A percentile compares a stretch with the other conserved stretches of the same genome.
These are phyloP conservation scores for Teunomyces aglyptinius DNA, from an alignment of 805 yeast species.

Conservation along the genomic window DNA sequence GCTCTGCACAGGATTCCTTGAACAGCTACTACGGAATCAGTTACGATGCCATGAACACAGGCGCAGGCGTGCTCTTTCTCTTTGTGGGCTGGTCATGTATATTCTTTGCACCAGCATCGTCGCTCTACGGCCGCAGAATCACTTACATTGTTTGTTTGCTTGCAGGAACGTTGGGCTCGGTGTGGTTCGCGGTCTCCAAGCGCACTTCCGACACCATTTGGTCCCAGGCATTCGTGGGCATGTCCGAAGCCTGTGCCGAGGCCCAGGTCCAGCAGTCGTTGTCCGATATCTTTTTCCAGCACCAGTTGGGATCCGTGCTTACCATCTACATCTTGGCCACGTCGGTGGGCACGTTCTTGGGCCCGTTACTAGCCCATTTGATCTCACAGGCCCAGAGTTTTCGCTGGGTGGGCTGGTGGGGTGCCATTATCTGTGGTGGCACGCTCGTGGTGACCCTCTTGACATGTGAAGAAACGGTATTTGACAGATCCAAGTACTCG, in stretches of 20 bases:
- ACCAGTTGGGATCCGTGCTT: constrained; percentile 49
- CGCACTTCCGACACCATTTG: constrained; percentile 42
- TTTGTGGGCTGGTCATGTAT: constrained; percentile 45
- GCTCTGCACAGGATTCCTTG: constrained; percentile 46
- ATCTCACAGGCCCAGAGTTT: constrained; percentile 50
- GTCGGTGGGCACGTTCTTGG: constrained; percentile 52
- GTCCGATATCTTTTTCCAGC: constrained; percentile 37
- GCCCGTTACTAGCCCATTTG: constrained; percentile 60
- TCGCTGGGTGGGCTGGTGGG: constrained; percentile 53
- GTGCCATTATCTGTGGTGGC: constrained; percentile 44
- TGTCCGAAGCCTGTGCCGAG: constrained; percentile 41
- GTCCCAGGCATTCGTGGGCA: constrained; percentile 45
- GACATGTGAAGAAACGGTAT: constrained; percentile 56
- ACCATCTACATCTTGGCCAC: constrained; percentile 55
- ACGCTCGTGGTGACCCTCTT: constrained; percentile 39
- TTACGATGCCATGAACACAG: constrained; percentile 47
- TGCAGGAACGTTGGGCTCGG: constrained; percentile 40
- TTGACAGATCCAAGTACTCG: constrained; percentile 30
- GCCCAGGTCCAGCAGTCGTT: constrained; percentile 42
- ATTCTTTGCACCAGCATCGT: constrained; percentile 45
- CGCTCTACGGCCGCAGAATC: constrained; percentile 45
- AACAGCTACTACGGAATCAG: constrained; percentile 42
- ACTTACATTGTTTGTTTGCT: constrained; percentile 41
- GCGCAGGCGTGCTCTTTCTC: constrained; percentile 48
- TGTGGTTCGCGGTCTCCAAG: constrained; percentile 42